These are phyloP conservation scores for Suhomyces sp. DNA, from an alignment of 805 yeast genomes.

Conservation along the genomic window DNA sequence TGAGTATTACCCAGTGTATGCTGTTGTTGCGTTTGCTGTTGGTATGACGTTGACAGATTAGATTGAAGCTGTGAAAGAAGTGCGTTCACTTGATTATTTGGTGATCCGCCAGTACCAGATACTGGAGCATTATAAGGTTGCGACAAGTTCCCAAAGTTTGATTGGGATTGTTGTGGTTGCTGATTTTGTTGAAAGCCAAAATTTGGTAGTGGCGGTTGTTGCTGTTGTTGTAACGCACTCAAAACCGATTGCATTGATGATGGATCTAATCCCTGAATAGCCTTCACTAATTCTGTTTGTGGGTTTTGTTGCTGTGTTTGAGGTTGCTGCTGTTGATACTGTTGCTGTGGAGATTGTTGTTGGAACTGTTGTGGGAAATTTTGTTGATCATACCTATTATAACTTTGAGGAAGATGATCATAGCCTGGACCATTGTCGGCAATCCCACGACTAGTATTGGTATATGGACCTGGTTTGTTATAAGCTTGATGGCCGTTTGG, in stretches of 20 bases:
- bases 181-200: conserved; percentile 1
- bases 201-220: conserved; percentile 11
- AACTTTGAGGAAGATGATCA: conserved; percentile 2
- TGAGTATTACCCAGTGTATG: conserved; percentile 19
- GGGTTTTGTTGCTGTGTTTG: conserved; percentile 4
- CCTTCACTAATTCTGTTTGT: conserved; percentile 15
- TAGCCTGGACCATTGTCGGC: too few species aligned
- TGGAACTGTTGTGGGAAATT: conserved; percentile 2
- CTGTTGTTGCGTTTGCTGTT: conserved; percentile 13
- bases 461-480: too few species aligned
- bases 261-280: conserved; percentile 29
- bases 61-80: conserved; percentile 28
- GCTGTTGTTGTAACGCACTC: conserved; percentile 27
- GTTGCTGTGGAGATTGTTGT: conserved; percentile 3
- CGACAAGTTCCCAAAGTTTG: conserved; percentile 5
- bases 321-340: conserved; percentile 4
- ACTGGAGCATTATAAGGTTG: conserved; percentile 15
- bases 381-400: not conserved
- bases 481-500: too few species aligned
- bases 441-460: too few species aligned
- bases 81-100: conserved; percentile 26
- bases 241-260: conserved; percentile 34
- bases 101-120: conserved; percentile 14
- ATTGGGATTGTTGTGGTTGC: conserved; percentile 8
- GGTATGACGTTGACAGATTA: conserved; percentile 7